Evolutionary conservation across 164 flowering plant species (phyloP), one percentile per base, ranked within the genome.

Genomic region (Malania oleifera): DNA sequence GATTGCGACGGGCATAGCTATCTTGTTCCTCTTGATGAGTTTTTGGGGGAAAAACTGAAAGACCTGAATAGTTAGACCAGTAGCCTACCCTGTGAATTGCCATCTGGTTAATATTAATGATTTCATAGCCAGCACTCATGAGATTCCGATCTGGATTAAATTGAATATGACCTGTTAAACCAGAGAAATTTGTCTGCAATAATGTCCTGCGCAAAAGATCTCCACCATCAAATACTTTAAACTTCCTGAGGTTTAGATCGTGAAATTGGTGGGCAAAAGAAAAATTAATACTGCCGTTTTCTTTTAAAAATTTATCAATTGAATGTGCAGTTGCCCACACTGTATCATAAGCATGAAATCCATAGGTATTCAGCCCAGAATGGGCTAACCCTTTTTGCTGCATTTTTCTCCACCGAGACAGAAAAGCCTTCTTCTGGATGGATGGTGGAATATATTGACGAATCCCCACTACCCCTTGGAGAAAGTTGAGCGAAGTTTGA

Each of bases 261-360:
- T 39, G 54, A 26, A 81, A 53, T 40, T 57, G 66, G n/a, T 56
- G 48, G 56, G 41, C 58, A 31, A 13, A 44, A 12, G 87, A 75
- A 61, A 85, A 87, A 0, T 84, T 74, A 34, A 87, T 54, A 44
- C 75, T 81, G 17, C 61, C 50, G 9, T 58, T 0, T 51, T 77
- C 81, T 39, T 77, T 64, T 24, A 87, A 52, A 39, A 68, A 72
- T 22, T 57, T 64, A 66, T 83, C 77, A 27, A 85, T 55, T 0
- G 82, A 67, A 61, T 45, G 67, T 17, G 95, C 95, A 56, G 79
- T 77, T 29, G 73, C 25, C 91, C 91, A 87, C 15, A 85, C 83
- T 18, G 91, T 74, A 59, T 87, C 95, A 76, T 87, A 87, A 64
- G 95, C 91, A 69, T 67, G 75, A 18, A 79, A 67, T 20, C 77